A percentile compares a stretch with the other conserved stretches of the same genome.
phyloP scores from a whole-genome alignment of 116 monocot genomes.

The Papilionanthe hybrid region DNA sequence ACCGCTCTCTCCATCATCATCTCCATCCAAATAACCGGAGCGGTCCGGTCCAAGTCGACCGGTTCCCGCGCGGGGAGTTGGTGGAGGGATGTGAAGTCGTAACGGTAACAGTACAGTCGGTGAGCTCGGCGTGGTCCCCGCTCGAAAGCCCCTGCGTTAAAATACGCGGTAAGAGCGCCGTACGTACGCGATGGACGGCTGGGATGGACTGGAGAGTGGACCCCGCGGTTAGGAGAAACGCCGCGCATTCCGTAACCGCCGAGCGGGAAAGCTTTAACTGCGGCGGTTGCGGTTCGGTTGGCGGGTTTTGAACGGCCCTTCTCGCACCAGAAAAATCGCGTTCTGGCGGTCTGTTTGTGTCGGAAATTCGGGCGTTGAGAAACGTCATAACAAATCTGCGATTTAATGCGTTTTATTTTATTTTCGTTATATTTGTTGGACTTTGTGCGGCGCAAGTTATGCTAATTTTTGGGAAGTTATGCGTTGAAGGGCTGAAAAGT shows the following conservation, averaged over 20 bases:
- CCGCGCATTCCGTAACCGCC: not conserved
- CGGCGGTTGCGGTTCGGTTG: not conserved
- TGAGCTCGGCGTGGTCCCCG: not conserved
- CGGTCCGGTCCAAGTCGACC: not conserved
- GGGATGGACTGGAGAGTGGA: not conserved
- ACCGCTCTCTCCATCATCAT: not conserved
- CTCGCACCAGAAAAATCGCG: not conserved
- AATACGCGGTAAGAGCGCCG: not conserved
- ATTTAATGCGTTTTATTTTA: too few relatives aligned
- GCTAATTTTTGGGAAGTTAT: too few relatives aligned
- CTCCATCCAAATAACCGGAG: not conserved
- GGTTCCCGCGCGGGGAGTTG: not conserved
- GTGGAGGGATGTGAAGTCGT: too few relatives aligned
- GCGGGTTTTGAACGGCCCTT: not conserved
- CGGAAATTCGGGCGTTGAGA: not conserved
- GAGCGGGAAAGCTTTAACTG: not conserved
- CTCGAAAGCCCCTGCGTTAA: not conserved
- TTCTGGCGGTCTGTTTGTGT: not conserved
- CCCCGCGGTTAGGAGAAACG: not conserved
- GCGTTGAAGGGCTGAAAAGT: too few relatives aligned
- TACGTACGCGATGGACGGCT: not conserved
- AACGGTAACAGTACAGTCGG: not conserved
- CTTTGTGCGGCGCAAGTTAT: too few relatives aligned
- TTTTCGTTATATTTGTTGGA: too few relatives aligned
- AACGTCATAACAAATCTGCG: too few relatives aligned